Evolutionary conservation across 2,329 filamentous ascomycete species (phyloP).

Genomic region (Eutypa lata): DNA sequence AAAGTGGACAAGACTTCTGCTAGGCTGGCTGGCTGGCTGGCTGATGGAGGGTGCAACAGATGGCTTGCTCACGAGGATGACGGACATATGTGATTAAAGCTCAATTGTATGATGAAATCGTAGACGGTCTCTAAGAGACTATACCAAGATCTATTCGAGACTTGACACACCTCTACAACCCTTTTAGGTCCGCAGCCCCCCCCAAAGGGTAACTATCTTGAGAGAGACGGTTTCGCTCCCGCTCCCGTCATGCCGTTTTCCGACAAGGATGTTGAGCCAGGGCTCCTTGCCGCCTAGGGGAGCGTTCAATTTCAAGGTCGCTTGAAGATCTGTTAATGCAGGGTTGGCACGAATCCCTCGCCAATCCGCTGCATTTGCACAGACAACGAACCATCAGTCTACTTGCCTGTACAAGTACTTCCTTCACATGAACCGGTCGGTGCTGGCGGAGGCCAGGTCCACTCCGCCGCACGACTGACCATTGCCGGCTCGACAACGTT

Average conservation of each 20-base stretch:
- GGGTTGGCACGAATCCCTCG: conserved; percentile 13
- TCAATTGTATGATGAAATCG: too few species aligned
- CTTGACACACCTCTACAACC: background rate
- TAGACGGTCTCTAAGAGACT: background rate
- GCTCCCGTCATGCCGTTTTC: background rate
- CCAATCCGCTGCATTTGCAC: conserved; percentile 14
- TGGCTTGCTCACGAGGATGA: too few species aligned
- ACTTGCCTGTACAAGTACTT: conserved; percentile 3
- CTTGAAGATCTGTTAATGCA: conserved; percentile 10
- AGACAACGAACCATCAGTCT: conserved; percentile 13
- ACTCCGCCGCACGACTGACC: conserved; percentile 9
- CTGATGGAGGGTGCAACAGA: too few species aligned
- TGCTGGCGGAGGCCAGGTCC: conserved; percentile 19
- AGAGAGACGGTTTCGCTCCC: conserved; percentile 4
- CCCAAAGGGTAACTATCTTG: background rate
- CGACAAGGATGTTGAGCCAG: background rate
- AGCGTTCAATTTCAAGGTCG: conserved; percentile 1
- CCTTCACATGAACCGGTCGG: conserved; percentile 6
- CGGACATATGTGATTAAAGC: too few species aligned
- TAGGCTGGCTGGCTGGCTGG: too few species aligned
- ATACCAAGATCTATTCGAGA: background rate
- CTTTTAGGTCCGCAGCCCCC: background rate
- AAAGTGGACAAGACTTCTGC: too few species aligned
- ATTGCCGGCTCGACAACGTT: conserved; percentile 1
- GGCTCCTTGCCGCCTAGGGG: background rate